Conservation (phyloP, 148 eudicot species). For the Camellia sinensis region DNA sequence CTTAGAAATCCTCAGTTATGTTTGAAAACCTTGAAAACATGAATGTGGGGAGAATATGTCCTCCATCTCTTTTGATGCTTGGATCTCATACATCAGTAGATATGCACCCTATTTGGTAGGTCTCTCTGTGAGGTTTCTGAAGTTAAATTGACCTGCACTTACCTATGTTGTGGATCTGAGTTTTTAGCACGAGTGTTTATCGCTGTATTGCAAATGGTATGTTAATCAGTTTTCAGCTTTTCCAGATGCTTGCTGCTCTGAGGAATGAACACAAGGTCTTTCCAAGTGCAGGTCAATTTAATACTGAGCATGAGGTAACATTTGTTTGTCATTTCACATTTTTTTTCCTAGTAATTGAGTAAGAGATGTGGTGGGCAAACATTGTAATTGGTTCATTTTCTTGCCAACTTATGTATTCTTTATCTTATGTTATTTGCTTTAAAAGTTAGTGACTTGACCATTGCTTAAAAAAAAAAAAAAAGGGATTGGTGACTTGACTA, state of each 20-base stretch:
- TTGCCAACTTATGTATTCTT: background rate
- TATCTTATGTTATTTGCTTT: background rate
- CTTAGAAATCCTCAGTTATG: background rate
- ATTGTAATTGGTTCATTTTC: background rate
- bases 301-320: constrained; percentile 89
- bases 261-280: constrained; percentile 72
- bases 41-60: background rate
- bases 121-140: background rate
- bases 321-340: background rate
- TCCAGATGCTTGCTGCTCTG: constrained; percentile 89
- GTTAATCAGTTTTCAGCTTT: constrained; percentile 17
- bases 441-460: background rate
- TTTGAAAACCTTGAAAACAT: background rate
- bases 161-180: background rate
- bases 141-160: background rate
- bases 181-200: background rate
- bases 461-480: no score
- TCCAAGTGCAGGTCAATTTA: constrained; percentile 63
- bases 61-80: background rate
- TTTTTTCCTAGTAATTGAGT: background rate
- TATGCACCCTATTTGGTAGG: background rate
- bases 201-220: constrained; percentile 4
- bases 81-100: constrained; percentile 7
- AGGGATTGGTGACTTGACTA: background rate
- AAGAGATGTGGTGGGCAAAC: background rate